A percentile compares a stretch with the other conserved stretches of the same genome.
Conservation (phyloP, 2,329 filamentous ascomycete species). For the Botrytis pseudocinerea region DNA sequence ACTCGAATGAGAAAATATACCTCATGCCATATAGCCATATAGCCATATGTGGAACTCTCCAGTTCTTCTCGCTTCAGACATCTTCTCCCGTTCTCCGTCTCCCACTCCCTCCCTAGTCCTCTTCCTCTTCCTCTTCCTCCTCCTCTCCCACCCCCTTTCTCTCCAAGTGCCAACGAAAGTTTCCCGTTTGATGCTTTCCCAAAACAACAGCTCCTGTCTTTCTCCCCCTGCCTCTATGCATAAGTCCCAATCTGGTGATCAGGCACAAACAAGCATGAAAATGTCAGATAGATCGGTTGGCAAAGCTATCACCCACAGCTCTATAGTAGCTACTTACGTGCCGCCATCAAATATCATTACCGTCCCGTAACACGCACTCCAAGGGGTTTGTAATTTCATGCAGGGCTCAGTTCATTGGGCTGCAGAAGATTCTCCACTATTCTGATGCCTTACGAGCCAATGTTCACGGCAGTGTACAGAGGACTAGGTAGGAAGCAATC, state of each 20-base stretch:
- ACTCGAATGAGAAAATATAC: neutral
- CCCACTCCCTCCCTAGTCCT: no score
- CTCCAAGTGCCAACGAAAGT: neutral
- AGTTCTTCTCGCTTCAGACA: neutral
- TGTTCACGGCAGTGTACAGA: neutral
- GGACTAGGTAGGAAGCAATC: no score
- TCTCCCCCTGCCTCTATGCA: neutral
- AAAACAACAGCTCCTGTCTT: neutral
- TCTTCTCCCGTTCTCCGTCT: neutral
- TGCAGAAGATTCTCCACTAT: neutral
- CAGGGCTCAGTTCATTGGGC: constrained; percentile 14
- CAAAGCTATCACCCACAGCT: neutral
- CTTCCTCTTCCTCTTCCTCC: no score
- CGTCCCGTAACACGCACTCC: neutral
- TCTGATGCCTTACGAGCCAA: constrained; percentile 1
- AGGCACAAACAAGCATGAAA: constrained; percentile 2
- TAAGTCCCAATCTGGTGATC: neutral
- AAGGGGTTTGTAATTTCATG: neutral
- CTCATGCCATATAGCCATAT: neutral
- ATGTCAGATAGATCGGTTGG: neutral
- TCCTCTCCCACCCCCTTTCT: neutral
- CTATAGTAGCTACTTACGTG: no score
- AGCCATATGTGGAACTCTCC: neutral
- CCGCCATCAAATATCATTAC: neutral
- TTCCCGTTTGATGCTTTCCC: neutral